Evolutionary conservation across 305 asterid genomes (phyloP), one percentile per base, ranked within the genome.

Genomic region (Fraxinus ornus): DNA sequence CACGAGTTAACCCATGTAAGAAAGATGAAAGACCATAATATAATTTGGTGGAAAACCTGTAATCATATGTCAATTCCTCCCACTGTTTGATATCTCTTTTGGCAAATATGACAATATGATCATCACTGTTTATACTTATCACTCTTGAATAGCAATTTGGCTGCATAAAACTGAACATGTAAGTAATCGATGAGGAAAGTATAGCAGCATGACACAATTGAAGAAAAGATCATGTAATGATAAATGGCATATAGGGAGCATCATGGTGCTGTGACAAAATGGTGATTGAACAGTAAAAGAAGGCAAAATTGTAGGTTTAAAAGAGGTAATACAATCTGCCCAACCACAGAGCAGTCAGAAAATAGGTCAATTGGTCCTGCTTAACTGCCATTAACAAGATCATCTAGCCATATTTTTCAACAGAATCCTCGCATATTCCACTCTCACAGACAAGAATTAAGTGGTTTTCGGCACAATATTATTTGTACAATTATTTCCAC

Each of bases 11-110:
- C 79, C 76, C 62, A 76, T 8, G 82, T 24, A 52, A 74, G 75
- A 55, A 47, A 84, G 7, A 87, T 15, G 71, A 72, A 30, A 80
- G 57, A 77, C 17, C 83, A 74, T 41, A 55, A 30, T n/a, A 70
- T 80, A 82, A 85, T 68, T 47, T 81, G 87, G 76, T 73, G 17
- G 80, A 33, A 44, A 84, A 96, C 99, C 99, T 96, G 93, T 96
- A 96, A 88, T 96, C 99, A 78, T 96, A 96, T 70, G 99, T 89
- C 86, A 96, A 85, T 84, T 96, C 99, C 86, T 96, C 99, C 94
- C 93, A 89, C 84, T 89, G 92, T 71, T 88, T 85, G 79, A 96
- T 90, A 82, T 96, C 97, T 83, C 99, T 93, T 91, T 96, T 96
- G 75, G 99, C 94, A 81, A 94, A 96, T 86, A 96, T 96, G 84